phyloP scores from a whole-genome alignment of 352 stramenopile genomes.

The Phytopythium cucurbitacearum region DNA sequence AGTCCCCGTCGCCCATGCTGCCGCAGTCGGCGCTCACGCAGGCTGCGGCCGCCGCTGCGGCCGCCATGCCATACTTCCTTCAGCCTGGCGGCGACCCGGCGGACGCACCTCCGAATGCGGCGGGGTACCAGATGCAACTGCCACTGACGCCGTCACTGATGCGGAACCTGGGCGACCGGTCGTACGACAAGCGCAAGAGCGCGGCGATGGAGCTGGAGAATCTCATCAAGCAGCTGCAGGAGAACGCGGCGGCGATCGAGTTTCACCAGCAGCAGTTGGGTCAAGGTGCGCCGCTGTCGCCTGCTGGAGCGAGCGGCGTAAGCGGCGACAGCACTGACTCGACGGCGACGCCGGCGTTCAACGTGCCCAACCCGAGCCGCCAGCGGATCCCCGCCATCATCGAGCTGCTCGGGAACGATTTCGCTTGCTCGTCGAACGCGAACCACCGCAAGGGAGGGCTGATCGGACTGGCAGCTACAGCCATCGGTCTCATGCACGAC shows the following conservation, averaged over 20 bases:
- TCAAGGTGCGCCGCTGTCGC: conserved; percentile 3
- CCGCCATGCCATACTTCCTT: conserved; percentile 43
- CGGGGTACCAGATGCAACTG: conserved; percentile 46
- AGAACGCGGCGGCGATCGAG: conserved; percentile 85
- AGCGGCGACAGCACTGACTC: conserved; percentile 19
- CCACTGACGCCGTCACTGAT: conserved; percentile 74
- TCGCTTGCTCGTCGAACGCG: conserved; percentile 97
- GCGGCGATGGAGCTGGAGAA: conserved; percentile 98
- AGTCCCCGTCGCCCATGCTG: conserved; percentile 37
- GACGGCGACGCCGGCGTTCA: conserved; percentile 1
- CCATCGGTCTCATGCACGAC: conserved; percentile 96
- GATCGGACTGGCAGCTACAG: conserved; percentile 96
- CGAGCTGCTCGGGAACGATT: conserved; percentile 95
- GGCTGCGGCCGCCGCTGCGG: conserved; percentile 28
- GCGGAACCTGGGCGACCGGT: conserved; percentile 94
- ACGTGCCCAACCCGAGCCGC: conserved; percentile 42
- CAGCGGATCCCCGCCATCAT: conserved; percentile 94
- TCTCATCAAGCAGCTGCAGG: conserved; percentile 96
- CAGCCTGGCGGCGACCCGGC: conserved; percentile 17
- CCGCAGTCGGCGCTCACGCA: conserved; percentile 55
- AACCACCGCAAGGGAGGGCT: conserved; percentile 99
- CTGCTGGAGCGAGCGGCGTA: conserved; percentile 13
- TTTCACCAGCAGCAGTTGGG: conserved; percentile 55
- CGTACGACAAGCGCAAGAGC: conserved; percentile 99
- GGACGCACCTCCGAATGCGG: conserved; percentile 10